Evolutionary conservation across 352 stramenopile genomes (phyloP).

Genomic region (Globisporangium middletonii): DNA sequence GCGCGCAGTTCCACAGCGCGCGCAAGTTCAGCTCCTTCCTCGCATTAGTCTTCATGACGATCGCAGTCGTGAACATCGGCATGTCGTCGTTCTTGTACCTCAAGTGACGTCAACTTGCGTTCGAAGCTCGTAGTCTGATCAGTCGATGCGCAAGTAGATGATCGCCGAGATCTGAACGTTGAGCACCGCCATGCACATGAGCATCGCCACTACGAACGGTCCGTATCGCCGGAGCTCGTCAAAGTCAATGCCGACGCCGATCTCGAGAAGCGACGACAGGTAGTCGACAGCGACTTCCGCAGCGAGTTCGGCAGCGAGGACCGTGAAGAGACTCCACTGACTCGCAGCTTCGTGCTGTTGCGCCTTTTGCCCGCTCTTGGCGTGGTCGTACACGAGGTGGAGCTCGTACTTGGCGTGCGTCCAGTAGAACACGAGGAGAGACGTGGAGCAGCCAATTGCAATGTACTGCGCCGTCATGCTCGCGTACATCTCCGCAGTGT

Average conservation of each 20-base stretch:
- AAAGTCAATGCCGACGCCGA: conserved; percentile 21
- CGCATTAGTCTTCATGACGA: conserved; percentile 21
- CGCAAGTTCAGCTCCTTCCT: conserved; percentile 22
- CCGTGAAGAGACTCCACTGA: background rate
- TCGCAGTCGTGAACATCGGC: conserved; percentile 27
- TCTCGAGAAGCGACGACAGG: conserved; percentile 23
- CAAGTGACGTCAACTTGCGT: background rate
- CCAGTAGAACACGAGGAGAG: conserved; percentile 8
- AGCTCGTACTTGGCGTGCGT: conserved; percentile 8
- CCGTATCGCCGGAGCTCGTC: conserved; percentile 17
- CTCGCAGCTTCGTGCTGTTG: background rate
- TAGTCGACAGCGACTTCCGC: conserved; percentile 25
- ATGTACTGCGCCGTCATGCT: conserved; percentile 19
- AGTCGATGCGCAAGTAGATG: conserved; percentile 4
- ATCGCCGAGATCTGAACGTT: conserved; percentile 27
- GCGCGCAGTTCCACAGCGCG: conserved; percentile 12
- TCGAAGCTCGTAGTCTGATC: no score
- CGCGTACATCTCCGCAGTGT: conserved; percentile 21
- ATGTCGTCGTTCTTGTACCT: conserved; percentile 31
- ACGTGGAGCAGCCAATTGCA: conserved; percentile 5
- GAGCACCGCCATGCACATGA: conserved; percentile 21
- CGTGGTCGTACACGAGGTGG: background rate
- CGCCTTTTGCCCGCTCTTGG: no score
- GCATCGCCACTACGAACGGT: conserved; percentile 18
- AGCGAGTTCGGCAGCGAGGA: conserved; percentile 20